Evolutionary conservation across 2,329 filamentous ascomycete species (phyloP).

Genomic region (Aphanocladium album): DNA sequence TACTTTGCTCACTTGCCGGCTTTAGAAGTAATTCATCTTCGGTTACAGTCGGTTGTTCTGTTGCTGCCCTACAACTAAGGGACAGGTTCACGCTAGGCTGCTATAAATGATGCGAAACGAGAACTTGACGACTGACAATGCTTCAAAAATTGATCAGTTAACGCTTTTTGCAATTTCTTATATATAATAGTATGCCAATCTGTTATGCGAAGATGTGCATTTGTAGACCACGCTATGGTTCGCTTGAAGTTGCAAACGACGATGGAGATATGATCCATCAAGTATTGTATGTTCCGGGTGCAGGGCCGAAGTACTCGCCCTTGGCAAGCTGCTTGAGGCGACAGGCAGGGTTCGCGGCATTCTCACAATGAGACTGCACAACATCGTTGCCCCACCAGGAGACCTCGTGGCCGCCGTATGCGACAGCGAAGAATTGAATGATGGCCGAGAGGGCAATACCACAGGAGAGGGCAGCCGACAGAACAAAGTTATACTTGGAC

Average conservation of each 20-base stretch:
- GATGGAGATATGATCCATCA: not conserved
- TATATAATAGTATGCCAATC: too few species aligned
- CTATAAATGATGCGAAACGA: too few species aligned
- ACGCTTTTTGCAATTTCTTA: too few species aligned
- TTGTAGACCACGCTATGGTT: too few species aligned
- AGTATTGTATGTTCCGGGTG: constrained; percentile 12
- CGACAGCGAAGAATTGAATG: constrained; percentile 39
- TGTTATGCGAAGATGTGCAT: too few species aligned
- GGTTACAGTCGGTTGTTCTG: not conserved
- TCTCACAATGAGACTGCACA: constrained; percentile 33
- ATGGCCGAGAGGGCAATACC: constrained; percentile 38
- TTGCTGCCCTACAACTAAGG: not conserved
- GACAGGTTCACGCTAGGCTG: too few species aligned
- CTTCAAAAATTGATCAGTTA: too few species aligned
- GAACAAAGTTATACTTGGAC: constrained; percentile 40
- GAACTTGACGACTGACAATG: too few species aligned
- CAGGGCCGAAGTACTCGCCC: constrained; percentile 25
- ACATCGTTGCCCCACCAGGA: constrained; percentile 37
- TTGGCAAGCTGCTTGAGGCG: constrained; percentile 12
- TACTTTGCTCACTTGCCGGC: not conserved
- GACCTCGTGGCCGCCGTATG: constrained; percentile 32
- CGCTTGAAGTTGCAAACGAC: too few species aligned
- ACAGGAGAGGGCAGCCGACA: constrained; percentile 37
- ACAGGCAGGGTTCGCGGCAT: constrained; percentile 20
- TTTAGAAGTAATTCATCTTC: not conserved